Conservation (phyloP, 164 flowering plant genomes). For the Buxus sempervirens region DNA sequence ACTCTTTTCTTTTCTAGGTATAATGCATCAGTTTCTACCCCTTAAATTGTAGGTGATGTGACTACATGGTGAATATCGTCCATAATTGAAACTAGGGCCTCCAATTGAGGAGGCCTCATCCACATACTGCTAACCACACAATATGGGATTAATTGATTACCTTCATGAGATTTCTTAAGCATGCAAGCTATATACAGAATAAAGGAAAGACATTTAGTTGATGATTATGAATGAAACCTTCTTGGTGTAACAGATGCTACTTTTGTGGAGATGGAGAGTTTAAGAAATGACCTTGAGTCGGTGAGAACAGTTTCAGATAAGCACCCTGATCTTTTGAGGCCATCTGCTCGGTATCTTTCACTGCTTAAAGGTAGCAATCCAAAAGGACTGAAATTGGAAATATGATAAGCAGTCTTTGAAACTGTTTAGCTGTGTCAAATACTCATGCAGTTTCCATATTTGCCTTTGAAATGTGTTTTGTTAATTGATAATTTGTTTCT, state of each 20-base stretch:
- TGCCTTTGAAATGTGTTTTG: background rate
- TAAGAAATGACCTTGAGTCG: conserved; percentile 50
- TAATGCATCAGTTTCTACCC: background rate
- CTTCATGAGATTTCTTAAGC: background rate
- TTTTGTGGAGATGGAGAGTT: conserved; percentile 35
- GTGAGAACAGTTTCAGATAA: conserved; percentile 54
- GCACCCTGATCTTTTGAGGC: conserved; percentile 66
- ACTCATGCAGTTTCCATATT: background rate
- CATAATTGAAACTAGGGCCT: background rate
- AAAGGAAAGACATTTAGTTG: background rate
- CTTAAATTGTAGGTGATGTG: too few species aligned
- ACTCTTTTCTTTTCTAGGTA: background rate
- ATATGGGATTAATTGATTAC: background rate
- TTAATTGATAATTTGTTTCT: background rate
- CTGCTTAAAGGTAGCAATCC: conserved; percentile 52
- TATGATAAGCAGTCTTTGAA: background rate
- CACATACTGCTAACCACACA: too few species aligned
- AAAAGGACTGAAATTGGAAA: background rate
- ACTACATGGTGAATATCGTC: background rate
- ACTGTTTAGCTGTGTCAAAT: background rate
- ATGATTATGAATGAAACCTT: conserved; percentile 17
- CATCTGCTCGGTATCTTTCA: conserved; percentile 58
- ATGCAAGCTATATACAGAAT: conserved; percentile 1
- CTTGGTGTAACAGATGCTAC: conserved; percentile 44
- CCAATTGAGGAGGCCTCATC: background rate